These are phyloP conservation scores for Encephalitozoon intestinalis DNA, from an alignment of 371 early-diverging fungal genomes.

Conservation along the genomic window DNA sequence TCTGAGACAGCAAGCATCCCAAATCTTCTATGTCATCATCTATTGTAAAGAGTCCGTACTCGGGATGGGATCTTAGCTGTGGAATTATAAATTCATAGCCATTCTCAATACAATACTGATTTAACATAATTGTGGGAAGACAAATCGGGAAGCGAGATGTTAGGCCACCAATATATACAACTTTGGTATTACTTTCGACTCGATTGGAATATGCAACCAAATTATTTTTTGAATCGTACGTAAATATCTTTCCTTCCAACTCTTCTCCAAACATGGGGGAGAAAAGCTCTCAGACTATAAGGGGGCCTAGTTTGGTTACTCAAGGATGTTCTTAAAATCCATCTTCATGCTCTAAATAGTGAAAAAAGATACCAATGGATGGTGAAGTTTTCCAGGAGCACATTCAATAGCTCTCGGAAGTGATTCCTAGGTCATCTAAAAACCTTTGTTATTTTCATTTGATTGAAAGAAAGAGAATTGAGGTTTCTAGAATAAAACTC, in stretches of 20 bases:
- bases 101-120: constrained; percentile 11
- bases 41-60: constrained; percentile 24
- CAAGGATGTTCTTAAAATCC: too few species aligned
- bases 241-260: constrained; percentile 19
- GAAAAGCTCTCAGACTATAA: background rate
- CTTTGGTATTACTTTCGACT: background rate
- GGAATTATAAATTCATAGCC: constrained; percentile 26
- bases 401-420: too few species aligned
- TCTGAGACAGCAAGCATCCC: background rate
- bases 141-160: constrained; percentile 3
- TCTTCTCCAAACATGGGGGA: background rate
- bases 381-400: too few species aligned
- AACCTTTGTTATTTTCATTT: constrained; percentile 23
- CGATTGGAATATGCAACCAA: constrained; percentile 17
- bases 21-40: constrained; percentile 36
- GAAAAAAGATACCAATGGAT: too few species aligned
- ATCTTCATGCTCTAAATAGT: too few species aligned
- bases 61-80: constrained; percentile 37
- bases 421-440: constrained; percentile 14
- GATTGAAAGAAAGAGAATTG: background rate
- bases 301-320: too few species aligned
- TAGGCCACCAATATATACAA: constrained; percentile 34
- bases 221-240: constrained; percentile 12
- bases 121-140: background rate
- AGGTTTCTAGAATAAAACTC: constrained; percentile 23